Base-by-base conservation (phyloP, 345 rosid genomes). In the Salix viminalis region DNA sequence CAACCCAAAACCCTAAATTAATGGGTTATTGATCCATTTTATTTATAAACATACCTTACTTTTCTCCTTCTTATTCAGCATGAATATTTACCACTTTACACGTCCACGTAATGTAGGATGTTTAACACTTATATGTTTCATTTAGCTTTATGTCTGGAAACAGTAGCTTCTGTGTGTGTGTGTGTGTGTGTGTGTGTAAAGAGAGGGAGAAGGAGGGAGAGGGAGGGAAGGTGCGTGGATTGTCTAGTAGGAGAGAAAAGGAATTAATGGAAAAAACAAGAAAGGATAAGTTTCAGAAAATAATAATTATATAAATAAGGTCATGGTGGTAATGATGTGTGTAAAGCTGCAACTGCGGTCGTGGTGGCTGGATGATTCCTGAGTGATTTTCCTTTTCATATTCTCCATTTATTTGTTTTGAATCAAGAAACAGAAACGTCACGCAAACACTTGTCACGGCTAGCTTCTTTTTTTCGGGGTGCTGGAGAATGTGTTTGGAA, bases 361-460 rank as follows among this genome's bases (percentile, higher is more conserved):
- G 78, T 70, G 77, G 72, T 75, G 75, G 78, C 74, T 69, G 79
- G 71, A 13, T 56, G 81, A 80, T 79, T 78, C 79, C 82, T 30
- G 73, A 73, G 87, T 85, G 87, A 78, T 74, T 75, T 77, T 71
- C 76, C 80, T 80, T 86, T 84, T 73, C 85, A 81, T 77, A 79
- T 76, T 82, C 80, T 78, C 21, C 62, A 18, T 18, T 26, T 72
- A 11, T 64, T 67, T 46, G 60, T 75, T 54, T 52, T 65, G 36
- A 72, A 73, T 41, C 77, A 65, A 79, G 61, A 37, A 79, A 76
- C 72, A 71, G 82, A 79, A 78, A 75, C 84, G 87, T 85, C 88
- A 85, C 81, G 79, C 84, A 83, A 80, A 75, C 83, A 84, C 84
- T 72, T 71, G 39, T 1, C 26, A 21, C n/a, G 26, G 26, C 14